Evolutionary conservation across 495 filamentous ascomycete genomes (phyloP).

Genomic region (Wilcoxina mikolae): DNA sequence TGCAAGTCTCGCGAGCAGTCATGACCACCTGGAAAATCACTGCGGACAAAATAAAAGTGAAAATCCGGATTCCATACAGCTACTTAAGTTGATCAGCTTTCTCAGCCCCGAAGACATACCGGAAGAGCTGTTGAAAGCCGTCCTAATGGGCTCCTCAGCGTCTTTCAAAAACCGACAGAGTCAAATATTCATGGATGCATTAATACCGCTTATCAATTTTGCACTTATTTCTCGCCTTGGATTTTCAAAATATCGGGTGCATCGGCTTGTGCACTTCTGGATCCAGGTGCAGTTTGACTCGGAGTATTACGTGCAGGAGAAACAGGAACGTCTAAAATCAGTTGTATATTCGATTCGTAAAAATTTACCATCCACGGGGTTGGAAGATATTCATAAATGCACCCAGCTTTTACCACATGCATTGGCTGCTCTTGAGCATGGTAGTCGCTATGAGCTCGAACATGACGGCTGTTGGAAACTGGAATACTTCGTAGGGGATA

Average conservation of each 20-base stretch:
- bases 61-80: not conserved
- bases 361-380: not conserved
- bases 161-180: no score
- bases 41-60: not conserved
- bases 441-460: not conserved
- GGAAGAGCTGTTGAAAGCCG: not conserved
- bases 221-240: not conserved
- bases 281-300: not conserved
- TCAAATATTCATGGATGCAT: not conserved
- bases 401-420: constrained; percentile 1
- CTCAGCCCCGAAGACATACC: not conserved
- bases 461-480: not conserved
- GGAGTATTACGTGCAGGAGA: not conserved
- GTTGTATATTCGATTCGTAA: not conserved
- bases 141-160: not conserved
- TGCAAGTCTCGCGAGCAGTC: constrained; percentile 11
- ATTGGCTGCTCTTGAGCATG: not conserved
- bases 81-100: constrained; percentile 2
- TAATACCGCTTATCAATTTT: not conserved
- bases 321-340: not conserved
- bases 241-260: constrained; percentile 4
- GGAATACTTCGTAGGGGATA: not conserved
- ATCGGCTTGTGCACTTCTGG: constrained; percentile 1
- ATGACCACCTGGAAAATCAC: constrained; percentile 24
- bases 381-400: not conserved